Evolutionary conservation across 164 flowering plant genomes (phyloP), one percentile per base, ranked within the genome.

Genomic region (Vitis cinerea): DNA sequence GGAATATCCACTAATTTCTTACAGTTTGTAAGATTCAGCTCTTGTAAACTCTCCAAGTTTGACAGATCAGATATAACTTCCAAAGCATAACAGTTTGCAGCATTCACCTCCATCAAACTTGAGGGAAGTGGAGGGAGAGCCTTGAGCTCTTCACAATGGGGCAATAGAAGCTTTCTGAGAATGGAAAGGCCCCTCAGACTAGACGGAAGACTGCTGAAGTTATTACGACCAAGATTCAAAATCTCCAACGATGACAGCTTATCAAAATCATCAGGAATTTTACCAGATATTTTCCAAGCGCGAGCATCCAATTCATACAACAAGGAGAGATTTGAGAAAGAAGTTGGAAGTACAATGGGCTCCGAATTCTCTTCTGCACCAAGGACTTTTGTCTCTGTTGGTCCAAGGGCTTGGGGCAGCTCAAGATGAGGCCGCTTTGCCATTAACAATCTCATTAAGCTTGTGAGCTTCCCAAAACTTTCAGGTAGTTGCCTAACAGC

Each of bases 71-170:
- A 68, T 48, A 80, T 67, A 27, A 17, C 61, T 62, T 82, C 79
- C 55, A 84, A 27, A 57, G 81, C 66, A 50, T 30, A 19, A 53
- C 84, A 84, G 53, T 74, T 60, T 13, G 74, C 65, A 50, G 57
- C 69, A 66, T 74, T 59, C 48, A 79, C 8, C 49, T 71, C 51
- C 4, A 10, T 13, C 71, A 84, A 77, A 55, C 77, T 79, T 37
- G 83, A 78, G 27, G 87, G 87, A 62, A 83, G 82, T 4, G 72
- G 80, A 55, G 87, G 87, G 29, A 84, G 79, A 64, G 67, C 67
- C 63, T 59, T 72, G 7, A 84, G 82, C 68, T 79, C 59, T 23
- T 59, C 31, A 51, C 84, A 84, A 47, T 78, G 59, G 13, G 72
- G 13, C 48, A 84, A 67, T 0, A 30, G 1, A 7, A 84, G 79